These are phyloP conservation scores for Saxophila tyrrhenica DNA, from an alignment of 495 filamentous ascomycete species.

Conservation along the genomic window DNA sequence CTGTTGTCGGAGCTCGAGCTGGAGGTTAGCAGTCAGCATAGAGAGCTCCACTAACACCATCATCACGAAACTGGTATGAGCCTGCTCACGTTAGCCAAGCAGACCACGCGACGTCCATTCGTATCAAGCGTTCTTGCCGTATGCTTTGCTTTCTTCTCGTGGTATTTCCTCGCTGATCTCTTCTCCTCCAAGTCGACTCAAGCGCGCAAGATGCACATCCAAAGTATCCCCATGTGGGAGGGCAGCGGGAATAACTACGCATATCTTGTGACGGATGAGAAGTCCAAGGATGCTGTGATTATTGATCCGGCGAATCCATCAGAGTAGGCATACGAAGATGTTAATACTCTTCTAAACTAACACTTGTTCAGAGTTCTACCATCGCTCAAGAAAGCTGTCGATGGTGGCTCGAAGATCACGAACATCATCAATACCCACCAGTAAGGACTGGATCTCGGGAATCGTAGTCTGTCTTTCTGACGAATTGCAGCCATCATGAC, in stretches of 20 bases:
- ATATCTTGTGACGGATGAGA: conserved; percentile 86
- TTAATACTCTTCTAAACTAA: neutral
- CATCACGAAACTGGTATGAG: conserved; percentile 13
- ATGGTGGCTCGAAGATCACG: conserved; percentile 66
- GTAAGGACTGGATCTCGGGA: too few species aligned
- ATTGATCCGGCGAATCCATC: conserved; percentile 88
- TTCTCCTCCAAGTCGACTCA: conserved; percentile 2
- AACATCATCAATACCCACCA: conserved; percentile 96
- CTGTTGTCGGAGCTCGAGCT: too few species aligned
- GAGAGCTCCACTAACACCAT: too few species aligned
- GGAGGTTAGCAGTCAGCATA: too few species aligned
- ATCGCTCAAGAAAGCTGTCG: conserved; percentile 57
- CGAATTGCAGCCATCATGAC: conserved; percentile 64
- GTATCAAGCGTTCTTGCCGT: conserved; percentile 4
- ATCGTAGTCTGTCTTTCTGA: too few species aligned
- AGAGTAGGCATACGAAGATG: conserved; percentile 49
- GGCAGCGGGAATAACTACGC: conserved; percentile 91
- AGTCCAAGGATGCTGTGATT: conserved; percentile 81
- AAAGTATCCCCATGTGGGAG: conserved; percentile 97
- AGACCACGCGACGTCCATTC: conserved; percentile 4
- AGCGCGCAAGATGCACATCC: conserved; percentile 72
- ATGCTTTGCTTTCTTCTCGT: conserved; percentile 10
- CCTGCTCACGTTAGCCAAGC: conserved; percentile 5
- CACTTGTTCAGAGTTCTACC: conserved; percentile 57
- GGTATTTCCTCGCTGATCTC: conserved; percentile 11